phyloP scores from a whole-genome alignment of 2,329 filamentous ascomycete species.

The Chrysosphaeria jannelii region DNA sequence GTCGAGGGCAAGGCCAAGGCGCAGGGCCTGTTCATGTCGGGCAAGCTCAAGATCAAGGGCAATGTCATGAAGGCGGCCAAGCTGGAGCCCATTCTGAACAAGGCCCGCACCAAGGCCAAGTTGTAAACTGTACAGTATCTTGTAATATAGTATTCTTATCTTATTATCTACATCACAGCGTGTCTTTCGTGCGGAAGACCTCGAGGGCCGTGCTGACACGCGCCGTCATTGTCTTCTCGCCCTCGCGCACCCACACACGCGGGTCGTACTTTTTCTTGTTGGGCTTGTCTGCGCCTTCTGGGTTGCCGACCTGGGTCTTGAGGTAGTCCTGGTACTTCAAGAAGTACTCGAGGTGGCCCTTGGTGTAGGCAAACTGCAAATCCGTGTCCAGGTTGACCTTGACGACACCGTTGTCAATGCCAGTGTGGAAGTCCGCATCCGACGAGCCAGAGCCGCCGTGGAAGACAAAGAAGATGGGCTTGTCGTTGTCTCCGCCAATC shows the following conservation, averaged over 20 bases:
- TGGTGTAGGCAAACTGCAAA: conserved; percentile 80
- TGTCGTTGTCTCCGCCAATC: conserved; percentile 37
- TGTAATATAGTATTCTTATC: no score
- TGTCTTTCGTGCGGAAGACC: conserved; percentile 68
- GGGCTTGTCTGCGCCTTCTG: conserved; percentile 75
- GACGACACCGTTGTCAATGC: conserved; percentile 80
- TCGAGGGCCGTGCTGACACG: conserved; percentile 55
- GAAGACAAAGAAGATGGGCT: conserved; percentile 98
- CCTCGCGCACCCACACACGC: conserved; percentile 51
- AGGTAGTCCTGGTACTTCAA: conserved; percentile 89
- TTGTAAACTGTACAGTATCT: no score
- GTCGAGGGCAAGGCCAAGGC: conserved; percentile 73
- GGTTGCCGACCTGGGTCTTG: conserved; percentile 65
- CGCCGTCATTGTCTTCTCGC: conserved; percentile 83
- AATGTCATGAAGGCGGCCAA: conserved; percentile 98
- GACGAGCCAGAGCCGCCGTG: conserved; percentile 84
- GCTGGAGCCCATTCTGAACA: conserved; percentile 77
- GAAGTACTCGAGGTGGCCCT: conserved; percentile 83
- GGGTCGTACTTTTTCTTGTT: conserved; percentile 94
- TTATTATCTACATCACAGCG: conserved; percentile 35
- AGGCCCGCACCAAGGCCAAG: conserved; percentile 49
- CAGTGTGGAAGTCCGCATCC: conserved; percentile 71
- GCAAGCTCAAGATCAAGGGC: conserved; percentile 93
- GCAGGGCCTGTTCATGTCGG: conserved; percentile 89
- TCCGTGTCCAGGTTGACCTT: conserved; percentile 99